These are phyloP conservation scores for Lyophyllum decastes DNA, from an alignment of 768 basidiomycete species.

Conservation along the genomic window DNA sequence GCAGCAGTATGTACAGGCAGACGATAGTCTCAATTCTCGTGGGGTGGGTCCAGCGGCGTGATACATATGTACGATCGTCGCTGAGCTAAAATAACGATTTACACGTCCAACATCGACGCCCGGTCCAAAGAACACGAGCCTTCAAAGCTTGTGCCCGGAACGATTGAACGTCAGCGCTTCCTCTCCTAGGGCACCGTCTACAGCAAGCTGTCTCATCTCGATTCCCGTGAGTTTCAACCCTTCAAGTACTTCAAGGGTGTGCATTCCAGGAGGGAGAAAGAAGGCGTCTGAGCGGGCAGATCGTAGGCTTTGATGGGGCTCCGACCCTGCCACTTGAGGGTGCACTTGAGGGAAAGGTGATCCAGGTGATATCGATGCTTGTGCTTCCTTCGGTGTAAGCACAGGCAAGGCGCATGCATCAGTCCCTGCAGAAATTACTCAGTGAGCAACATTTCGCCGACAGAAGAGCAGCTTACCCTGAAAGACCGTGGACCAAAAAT, in stretches of 20 bases:
- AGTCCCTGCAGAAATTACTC: conserved; percentile 41
- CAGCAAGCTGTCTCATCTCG: conserved; percentile 39
- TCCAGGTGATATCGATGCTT: conserved; percentile 35
- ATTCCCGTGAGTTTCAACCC: conserved; percentile 51
- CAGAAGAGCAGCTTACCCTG: conserved; percentile 46
- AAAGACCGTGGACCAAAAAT: conserved; percentile 71
- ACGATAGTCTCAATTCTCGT: no score
- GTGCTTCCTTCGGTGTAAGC: conserved; percentile 63
- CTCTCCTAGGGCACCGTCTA: conserved; percentile 50
- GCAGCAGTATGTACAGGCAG: no score
- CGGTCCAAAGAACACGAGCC: neutral
- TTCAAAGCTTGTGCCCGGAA: conserved; percentile 20
- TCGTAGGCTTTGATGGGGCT: conserved; percentile 11
- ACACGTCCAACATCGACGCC: no score
- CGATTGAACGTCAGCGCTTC: conserved; percentile 17
- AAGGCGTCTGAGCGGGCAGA: conserved; percentile 12
- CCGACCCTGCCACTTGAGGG: conserved; percentile 40
- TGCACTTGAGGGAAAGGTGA: conserved; percentile 51
- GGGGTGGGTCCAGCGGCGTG: no score
- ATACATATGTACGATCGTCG: neutral
- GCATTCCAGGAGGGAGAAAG: conserved; percentile 47
- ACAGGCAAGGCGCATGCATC: conserved; percentile 77
- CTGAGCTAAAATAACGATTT: no score
- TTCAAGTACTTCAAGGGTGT: conserved; percentile 53
- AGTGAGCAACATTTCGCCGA: neutral